These are phyloP conservation scores for Vigna angularis DNA, from an alignment of 306 rosid genomes.

Conservation along the genomic window DNA sequence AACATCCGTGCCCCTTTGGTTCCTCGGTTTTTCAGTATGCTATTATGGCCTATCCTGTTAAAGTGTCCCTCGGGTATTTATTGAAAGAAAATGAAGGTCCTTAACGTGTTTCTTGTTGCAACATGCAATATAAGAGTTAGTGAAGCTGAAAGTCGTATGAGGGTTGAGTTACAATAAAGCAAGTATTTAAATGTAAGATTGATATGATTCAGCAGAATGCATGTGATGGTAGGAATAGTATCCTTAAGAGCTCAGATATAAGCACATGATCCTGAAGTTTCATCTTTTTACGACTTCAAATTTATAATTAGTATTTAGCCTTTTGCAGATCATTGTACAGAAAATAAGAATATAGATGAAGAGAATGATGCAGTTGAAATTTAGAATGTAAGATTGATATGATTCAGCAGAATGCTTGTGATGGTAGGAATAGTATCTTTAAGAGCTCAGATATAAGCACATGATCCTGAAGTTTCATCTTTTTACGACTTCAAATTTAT, in stretches of 20 bases:
- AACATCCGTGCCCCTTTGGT: background rate
- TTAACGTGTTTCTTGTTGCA: background rate
- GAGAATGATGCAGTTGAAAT: background rate
- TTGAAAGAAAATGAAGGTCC: constrained; percentile 12
- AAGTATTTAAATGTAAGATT: background rate
- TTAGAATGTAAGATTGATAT: background rate
- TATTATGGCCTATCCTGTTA: background rate
- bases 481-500: background rate
- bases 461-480: background rate
- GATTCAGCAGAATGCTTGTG: background rate
- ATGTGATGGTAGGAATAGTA: background rate
- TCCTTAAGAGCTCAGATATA: background rate
- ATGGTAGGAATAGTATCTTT: background rate
- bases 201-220: background rate
- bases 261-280: background rate
- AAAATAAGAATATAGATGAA: background rate
- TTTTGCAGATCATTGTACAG: background rate
- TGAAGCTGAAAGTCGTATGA: background rate
- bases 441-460: background rate
- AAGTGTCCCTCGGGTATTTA: background rate
- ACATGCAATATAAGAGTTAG: background rate
- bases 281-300: background rate
- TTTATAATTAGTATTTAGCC: background rate
- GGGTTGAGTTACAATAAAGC: background rate
- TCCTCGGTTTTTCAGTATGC: background rate